These are phyloP conservation scores for Globisporangium cystogenes DNA, from an alignment of 352 stramenopile species.

Conservation along the genomic window DNA sequence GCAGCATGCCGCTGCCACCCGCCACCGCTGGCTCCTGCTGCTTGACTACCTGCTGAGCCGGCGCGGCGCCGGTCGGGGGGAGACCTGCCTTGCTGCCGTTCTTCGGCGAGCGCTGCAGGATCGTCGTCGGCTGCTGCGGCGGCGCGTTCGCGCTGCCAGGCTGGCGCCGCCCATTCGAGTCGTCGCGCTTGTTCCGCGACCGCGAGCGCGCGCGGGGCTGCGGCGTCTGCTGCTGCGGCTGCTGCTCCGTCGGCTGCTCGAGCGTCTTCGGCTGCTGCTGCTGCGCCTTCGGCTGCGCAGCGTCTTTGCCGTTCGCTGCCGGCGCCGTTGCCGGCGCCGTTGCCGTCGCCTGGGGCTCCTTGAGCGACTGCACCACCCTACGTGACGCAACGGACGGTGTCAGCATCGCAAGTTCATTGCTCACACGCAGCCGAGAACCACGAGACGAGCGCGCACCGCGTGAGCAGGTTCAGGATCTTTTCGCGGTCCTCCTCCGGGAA, in stretches of 20 bases:
- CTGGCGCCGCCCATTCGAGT: constrained; percentile 32
- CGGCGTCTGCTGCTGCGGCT: constrained; percentile 20
- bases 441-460: constrained; percentile 37
- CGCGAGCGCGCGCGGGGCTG: constrained; percentile 35
- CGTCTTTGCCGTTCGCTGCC: constrained; percentile 11
- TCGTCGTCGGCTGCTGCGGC: constrained; percentile 40
- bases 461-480: constrained; percentile 71
- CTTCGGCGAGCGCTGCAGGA: constrained; percentile 58
- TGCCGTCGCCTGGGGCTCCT: constrained; percentile 25
- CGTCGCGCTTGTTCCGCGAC: constrained; percentile 47
- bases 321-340: constrained; percentile 13
- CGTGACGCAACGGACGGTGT: not conserved
- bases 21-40: constrained; percentile 20
- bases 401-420: not conserved
- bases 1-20: constrained; percentile 35
- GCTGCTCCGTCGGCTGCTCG: constrained; percentile 7
- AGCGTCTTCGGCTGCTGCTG: constrained; percentile 23
- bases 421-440: not conserved
- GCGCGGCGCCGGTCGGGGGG: constrained; percentile 4
- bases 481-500: constrained; percentile 80
- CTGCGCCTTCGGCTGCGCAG: constrained; percentile 15
- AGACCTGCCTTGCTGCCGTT: constrained; percentile 18
- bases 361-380: constrained; percentile 60
- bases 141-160: constrained; percentile 5
- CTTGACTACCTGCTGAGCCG: not conserved